Percentiles rank a stretch among this genome's conserved stretches.
phyloP scores from a whole-genome alignment of 2,329 filamentous ascomycete species.

The Microdochium paspali region DNA sequence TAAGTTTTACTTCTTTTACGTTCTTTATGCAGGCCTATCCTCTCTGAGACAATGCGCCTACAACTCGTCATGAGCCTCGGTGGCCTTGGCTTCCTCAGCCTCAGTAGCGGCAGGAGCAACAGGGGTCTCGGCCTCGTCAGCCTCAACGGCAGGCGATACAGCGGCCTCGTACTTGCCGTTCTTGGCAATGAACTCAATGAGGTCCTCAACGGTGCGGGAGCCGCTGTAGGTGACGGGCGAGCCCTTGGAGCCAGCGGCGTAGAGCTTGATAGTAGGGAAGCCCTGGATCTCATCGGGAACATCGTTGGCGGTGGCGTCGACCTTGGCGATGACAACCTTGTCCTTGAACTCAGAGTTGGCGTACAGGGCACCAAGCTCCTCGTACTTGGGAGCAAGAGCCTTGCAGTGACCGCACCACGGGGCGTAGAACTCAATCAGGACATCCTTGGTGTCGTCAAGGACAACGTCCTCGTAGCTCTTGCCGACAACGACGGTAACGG shows the following conservation, averaged over 20 bases:
- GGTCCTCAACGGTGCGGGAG: conserved; percentile 80
- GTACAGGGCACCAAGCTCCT: conserved; percentile 76
- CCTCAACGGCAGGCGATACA: conserved; percentile 37
- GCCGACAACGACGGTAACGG: conserved; percentile 82
- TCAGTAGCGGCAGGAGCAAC: conserved; percentile 43
- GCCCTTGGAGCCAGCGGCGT: conserved; percentile 80
- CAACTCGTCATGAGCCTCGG: conserved; percentile 63
- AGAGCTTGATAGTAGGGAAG: conserved; percentile 99
- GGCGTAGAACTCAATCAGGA: conserved; percentile 96
- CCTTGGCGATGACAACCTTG: conserved; percentile 90
- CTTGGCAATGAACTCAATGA: conserved; percentile 87
- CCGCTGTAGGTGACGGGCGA: conserved; percentile 80
- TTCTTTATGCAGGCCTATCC: background rate
- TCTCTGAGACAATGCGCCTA: conserved; percentile 33
- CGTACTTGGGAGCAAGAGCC: conserved; percentile 92
- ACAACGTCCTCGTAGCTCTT: conserved; percentile 90
- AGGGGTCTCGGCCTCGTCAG: conserved; percentile 42
- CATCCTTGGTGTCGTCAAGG: conserved; percentile 90
- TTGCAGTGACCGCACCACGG: conserved; percentile 99
- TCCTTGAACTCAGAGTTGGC: conserved; percentile 68
- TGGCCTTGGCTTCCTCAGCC: conserved; percentile 32
- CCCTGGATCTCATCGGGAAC: conserved; percentile 94
- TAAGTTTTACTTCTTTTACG: conserved; percentile 1
- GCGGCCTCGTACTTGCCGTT: conserved; percentile 84
- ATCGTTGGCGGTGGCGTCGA: conserved; percentile 93